Conservation (phyloP, 805 yeast species). For the Lachancea sp. region DNA sequence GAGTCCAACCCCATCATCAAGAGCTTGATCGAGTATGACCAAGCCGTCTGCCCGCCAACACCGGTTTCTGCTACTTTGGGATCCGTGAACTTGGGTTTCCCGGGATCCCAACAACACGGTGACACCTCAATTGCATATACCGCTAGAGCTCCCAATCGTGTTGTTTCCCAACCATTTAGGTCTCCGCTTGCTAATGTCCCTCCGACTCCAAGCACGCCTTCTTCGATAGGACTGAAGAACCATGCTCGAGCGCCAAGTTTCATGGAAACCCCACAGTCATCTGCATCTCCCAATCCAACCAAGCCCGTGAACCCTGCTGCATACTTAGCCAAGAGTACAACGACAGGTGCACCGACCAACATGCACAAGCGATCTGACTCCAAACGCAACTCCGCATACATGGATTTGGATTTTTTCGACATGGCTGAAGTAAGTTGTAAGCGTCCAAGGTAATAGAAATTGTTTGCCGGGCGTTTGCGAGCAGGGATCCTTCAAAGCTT, state of each 20-base stretch:
- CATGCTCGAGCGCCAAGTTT: constrained; percentile 7
- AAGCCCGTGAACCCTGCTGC: neutral
- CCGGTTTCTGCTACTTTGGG: neutral
- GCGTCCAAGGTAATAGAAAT: constrained; percentile 1
- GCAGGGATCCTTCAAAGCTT: too few relatives aligned
- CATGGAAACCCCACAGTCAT: constrained; percentile 18
- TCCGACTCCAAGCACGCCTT: constrained; percentile 16
- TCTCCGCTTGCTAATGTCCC: constrained; percentile 8
- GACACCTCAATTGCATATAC: neutral
- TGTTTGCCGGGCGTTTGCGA: too few relatives aligned
- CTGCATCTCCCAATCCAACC: neutral
- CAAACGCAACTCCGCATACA: constrained; percentile 24
- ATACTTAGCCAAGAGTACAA: neutral
- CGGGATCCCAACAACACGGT: neutral
- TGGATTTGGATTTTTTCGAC: constrained; percentile 25
- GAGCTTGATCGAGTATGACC: constrained; percentile 6
- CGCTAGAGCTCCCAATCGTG: neutral
- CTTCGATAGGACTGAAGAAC: constrained; percentile 2
- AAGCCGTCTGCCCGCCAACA: constrained; percentile 1
- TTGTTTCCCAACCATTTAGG: neutral
- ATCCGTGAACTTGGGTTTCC: neutral
- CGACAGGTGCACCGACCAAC: constrained; percentile 2
- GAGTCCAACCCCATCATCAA: constrained; percentile 7
- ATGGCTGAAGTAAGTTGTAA: constrained; percentile 5
- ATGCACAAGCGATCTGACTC: constrained; percentile 11